These are phyloP conservation scores for Thermoascus crustaceus DNA, from an alignment of 2,329 filamentous ascomycete genomes.

Conservation along the genomic window DNA sequence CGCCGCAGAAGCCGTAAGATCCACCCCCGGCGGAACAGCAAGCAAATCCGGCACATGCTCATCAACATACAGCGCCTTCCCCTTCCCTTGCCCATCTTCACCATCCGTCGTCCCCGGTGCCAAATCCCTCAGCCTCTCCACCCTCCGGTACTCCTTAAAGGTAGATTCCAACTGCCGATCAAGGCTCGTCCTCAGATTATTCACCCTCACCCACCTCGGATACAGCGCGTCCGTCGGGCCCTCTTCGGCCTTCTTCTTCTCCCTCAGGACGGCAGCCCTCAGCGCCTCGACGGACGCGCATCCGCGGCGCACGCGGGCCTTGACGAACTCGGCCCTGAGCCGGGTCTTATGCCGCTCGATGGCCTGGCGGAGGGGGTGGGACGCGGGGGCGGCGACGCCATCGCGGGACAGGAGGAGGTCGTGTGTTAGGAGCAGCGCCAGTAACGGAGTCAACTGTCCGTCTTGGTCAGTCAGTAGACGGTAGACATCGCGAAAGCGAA, in stretches of 20 bases:
- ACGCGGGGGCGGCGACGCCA: conserved; percentile 71
- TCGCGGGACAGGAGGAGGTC: conserved; percentile 74
- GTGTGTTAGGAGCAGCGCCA: conserved; percentile 76
- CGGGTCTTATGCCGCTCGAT: conserved; percentile 76
- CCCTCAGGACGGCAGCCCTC: conserved; percentile 24
- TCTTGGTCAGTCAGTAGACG: conserved; percentile 31
- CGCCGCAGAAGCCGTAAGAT: conserved; percentile 63
- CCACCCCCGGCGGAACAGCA: conserved; percentile 62
- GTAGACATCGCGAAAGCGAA: conserved; percentile 8
- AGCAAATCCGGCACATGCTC: conserved; percentile 74
- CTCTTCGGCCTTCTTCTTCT: conserved; percentile 35
- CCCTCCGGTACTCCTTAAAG: conserved; percentile 57
- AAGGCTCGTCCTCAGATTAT: conserved; percentile 64
- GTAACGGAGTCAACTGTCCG: conserved; percentile 64
- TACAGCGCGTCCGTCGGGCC: conserved; percentile 37
- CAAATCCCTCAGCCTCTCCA: conserved; percentile 50
- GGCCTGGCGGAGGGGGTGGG: conserved; percentile 66
- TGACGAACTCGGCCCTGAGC: conserved; percentile 72
- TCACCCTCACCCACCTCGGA: conserved; percentile 89
- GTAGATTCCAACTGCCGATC: conserved; percentile 65
- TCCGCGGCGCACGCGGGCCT: conserved; percentile 64
- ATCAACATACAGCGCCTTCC: conserved; percentile 58
- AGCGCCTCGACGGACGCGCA: conserved; percentile 61
- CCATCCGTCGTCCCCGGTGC: too few species aligned
- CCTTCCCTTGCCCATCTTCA: too few species aligned